A percentile compares a stretch with the other conserved stretches of the same genome.
Evolutionary conservation across 768 basidiomycete genomes (phyloP).

Genomic region (Mycena vulgaris): DNA sequence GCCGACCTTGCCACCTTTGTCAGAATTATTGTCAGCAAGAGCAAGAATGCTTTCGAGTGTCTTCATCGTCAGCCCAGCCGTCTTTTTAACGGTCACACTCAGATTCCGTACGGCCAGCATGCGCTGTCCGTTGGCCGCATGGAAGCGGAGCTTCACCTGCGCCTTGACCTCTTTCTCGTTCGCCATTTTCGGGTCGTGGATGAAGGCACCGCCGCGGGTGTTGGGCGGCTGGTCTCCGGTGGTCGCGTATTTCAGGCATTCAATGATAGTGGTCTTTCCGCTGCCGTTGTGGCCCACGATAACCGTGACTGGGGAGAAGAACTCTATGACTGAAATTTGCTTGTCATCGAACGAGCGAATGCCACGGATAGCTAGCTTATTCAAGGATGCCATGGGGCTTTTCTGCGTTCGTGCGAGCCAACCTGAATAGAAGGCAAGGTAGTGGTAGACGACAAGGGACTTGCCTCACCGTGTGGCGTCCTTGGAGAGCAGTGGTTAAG

Average conservation of each 20-base stretch:
- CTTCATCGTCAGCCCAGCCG: constrained; percentile 92
- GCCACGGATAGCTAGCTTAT: constrained; percentile 94
- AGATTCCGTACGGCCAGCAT: constrained; percentile 95
- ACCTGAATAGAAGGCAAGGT: no score
- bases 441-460: no score
- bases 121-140: constrained; percentile 87
- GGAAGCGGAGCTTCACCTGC: constrained; percentile 95
- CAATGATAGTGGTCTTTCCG: constrained; percentile 99
- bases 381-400: constrained; percentile 56
- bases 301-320: constrained; percentile 97
- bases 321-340: constrained; percentile 92
- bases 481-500: background rate
- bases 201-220: constrained; percentile 97
- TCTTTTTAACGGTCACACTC: constrained; percentile 95
- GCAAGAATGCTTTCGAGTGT: constrained; percentile 94
- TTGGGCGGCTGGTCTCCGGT: constrained; percentile 99
- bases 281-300: constrained; percentile 99
- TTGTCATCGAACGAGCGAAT: constrained; percentile 99
- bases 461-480: no score
- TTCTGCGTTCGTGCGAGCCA: no score
- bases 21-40: constrained; percentile 74
- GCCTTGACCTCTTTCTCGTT: constrained; percentile 99
- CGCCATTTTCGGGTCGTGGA: constrained; percentile 99
- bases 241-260: constrained; percentile 99
- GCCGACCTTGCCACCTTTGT: constrained; percentile 84